Conservation (phyloP, 495 filamentous ascomycete species). For the Penicillium angulare region DNA sequence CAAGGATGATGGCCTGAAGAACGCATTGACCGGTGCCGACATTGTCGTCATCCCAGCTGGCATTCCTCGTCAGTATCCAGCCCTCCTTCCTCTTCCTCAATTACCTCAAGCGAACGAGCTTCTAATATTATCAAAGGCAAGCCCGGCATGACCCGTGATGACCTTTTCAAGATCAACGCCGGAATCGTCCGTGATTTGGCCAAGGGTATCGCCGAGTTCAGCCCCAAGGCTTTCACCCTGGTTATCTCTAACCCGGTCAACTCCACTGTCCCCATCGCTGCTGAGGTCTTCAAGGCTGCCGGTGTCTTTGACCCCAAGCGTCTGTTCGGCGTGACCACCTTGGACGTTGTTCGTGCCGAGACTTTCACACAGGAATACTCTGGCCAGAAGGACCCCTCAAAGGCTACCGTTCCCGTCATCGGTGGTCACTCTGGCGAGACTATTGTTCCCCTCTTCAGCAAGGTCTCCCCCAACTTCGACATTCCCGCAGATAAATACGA, state of each 20-base stretch:
- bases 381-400: conserved; percentile 76
- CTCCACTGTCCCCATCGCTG: conserved; percentile 96
- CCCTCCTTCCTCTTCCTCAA: neutral
- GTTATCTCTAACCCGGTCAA: conserved; percentile 99
- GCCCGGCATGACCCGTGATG: conserved; percentile 98
- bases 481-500: conserved; percentile 87
- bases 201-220: conserved; percentile 78
- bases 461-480: conserved; percentile 71
- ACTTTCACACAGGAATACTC: conserved; percentile 89
- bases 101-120: neutral
- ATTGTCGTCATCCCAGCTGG: conserved; percentile 96
- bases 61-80: conserved; percentile 76
- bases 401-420: conserved; percentile 84
- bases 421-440: conserved; percentile 97
- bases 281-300: conserved; percentile 90
- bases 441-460: conserved; percentile 96
- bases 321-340: conserved; percentile 96
- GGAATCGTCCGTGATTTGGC: conserved; percentile 87
- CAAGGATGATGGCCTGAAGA: conserved; percentile 83
- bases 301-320: conserved; percentile 90
- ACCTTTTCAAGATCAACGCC: conserved; percentile 98
- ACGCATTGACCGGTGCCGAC: conserved; percentile 84
- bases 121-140: conserved; percentile 62
- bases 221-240: conserved; percentile 88
- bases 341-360: conserved; percentile 96